Evolutionary conservation across 164 flowering plant species (phyloP).

Genomic region (Magnolia kwangsiensis): DNA sequence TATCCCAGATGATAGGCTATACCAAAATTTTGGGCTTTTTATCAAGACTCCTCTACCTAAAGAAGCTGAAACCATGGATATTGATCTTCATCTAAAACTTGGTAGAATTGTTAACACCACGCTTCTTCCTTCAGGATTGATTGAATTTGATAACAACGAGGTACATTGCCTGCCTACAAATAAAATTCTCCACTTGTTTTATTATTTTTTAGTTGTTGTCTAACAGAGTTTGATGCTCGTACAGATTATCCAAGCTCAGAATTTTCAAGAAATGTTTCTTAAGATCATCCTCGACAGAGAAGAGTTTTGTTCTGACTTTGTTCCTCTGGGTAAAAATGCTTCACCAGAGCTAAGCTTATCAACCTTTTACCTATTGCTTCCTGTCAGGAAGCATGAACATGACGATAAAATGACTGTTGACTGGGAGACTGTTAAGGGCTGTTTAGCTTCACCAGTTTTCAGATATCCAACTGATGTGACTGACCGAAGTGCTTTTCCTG

Average conservation of each 20-base stretch:
- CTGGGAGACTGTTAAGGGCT: conserved; percentile 58
- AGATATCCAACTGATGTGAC: conserved; percentile 18
- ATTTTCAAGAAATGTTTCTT: conserved; percentile 79
- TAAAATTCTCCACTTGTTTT: not conserved
- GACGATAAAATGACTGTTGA: conserved; percentile 42
- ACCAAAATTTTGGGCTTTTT: conserved; percentile 74
- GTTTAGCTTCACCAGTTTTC: conserved; percentile 82
- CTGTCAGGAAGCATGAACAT: conserved; percentile 33
- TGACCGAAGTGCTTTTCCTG: conserved; percentile 16
- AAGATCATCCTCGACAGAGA: conserved; percentile 75
- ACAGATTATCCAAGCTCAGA: conserved; percentile 66
- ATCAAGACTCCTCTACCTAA: conserved; percentile 59
- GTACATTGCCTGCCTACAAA: conserved; percentile 26
- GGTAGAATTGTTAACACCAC: conserved; percentile 72
- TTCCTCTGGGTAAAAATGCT: conserved; percentile 46
- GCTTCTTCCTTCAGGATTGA: conserved; percentile 54
- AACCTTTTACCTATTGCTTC: conserved; percentile 82
- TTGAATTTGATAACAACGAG: conserved; percentile 51
- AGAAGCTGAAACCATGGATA: conserved; percentile 71
- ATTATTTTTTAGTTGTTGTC: not conserved
- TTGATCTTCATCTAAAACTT: conserved; percentile 78
- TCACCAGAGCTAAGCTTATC: conserved; percentile 26
- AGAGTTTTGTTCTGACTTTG: conserved; percentile 49
- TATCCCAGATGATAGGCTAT: conserved; percentile 66
- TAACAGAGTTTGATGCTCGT: conserved; percentile 1